Conservation (phyloP, 768 basidiomycete species). For the Psilocybe cyanescens region DNA sequence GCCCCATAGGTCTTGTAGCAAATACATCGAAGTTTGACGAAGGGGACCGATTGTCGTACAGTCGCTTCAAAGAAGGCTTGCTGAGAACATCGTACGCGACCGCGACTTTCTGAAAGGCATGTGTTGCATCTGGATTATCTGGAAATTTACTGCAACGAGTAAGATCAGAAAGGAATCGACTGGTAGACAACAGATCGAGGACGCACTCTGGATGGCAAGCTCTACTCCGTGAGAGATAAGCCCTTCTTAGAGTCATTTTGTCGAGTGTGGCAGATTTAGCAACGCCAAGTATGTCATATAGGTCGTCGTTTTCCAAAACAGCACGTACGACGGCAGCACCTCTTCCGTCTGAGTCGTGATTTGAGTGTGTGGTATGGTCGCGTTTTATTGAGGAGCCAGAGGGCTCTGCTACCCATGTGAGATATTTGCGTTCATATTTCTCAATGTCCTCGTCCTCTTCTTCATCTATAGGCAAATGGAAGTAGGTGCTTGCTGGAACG, state of each 20-base stretch:
- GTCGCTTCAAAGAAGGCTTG: slow-evolving; percentile 65
- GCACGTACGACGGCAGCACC: slow-evolving; percentile 43
- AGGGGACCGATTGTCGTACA: slow-evolving; percentile 66
- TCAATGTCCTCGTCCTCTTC: slow-evolving; percentile 52
- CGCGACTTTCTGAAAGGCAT: slow-evolving; percentile 86
- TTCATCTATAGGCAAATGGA: slow-evolving; percentile 66
- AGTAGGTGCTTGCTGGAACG: slow-evolving; percentile 58
- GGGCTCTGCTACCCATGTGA: slow-evolving; percentile 52
- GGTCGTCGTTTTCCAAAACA: slow-evolving; percentile 64
- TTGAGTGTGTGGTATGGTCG: not conserved
- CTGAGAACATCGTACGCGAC: slow-evolving; percentile 84
- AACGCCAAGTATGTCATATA: slow-evolving; percentile 77
- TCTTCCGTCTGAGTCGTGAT: slow-evolving; percentile 15
- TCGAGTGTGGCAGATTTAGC: slow-evolving; percentile 53
- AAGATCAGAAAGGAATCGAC: slow-evolving; percentile 7
- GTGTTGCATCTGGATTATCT: slow-evolving; percentile 72
- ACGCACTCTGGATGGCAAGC: slow-evolving; percentile 89
- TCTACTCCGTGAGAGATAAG: slow-evolving; percentile 75
- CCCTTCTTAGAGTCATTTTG: slow-evolving; percentile 66
- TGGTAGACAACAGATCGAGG: not conserved
- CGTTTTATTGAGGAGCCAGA: slow-evolving; percentile 27
- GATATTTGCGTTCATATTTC: slow-evolving; percentile 46
- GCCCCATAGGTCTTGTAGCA: slow-evolving; percentile 49
- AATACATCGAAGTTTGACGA: slow-evolving; percentile 57
- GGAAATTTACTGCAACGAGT: slow-evolving; percentile 71